A percentile compares a stretch with the other conserved stretches of the same genome.
Evolutionary conservation across 2,329 filamentous ascomycete species (phyloP).

Genomic region (Xenoacremonium recifei): DNA sequence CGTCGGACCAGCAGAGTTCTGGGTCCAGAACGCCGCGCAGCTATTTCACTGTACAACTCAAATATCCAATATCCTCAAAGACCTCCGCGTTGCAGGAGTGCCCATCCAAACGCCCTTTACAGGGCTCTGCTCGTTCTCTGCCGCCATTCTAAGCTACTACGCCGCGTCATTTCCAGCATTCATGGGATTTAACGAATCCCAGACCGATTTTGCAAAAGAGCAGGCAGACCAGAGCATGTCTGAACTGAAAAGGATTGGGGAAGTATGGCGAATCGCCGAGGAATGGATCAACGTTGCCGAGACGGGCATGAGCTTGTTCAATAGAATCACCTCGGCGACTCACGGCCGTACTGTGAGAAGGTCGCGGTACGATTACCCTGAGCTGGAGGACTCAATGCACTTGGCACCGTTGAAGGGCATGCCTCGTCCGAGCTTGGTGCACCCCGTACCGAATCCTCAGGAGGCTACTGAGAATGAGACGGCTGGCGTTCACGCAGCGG

Average conservation of each 20-base stretch:
- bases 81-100: slow-evolving; percentile 18
- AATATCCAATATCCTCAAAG: slow-evolving; percentile 18
- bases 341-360: slow-evolving; percentile 8
- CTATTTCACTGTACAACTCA: slow-evolving; percentile 20
- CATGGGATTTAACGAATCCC: slow-evolving; percentile 11
- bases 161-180: slow-evolving; percentile 19
- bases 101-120: slow-evolving; percentile 22
- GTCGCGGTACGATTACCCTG: slow-evolving; percentile 23
- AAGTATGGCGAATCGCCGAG: slow-evolving; percentile 20
- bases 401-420: slow-evolving; percentile 22
- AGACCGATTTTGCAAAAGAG: slow-evolving; percentile 6
- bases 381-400: slow-evolving; percentile 23
- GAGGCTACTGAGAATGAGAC: neutral
- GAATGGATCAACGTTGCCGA: slow-evolving; percentile 25
- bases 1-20: slow-evolving; percentile 16
- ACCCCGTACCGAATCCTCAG: neutral
- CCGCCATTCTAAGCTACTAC: slow-evolving; percentile 16
- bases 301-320: slow-evolving; percentile 18
- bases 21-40: slow-evolving; percentile 14
- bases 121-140: slow-evolving; percentile 18
- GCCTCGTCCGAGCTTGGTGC: slow-evolving; percentile 14
- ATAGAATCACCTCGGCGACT: slow-evolving; percentile 3
- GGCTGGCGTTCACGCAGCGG: no score
- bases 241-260: slow-evolving; percentile 11
- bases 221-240: slow-evolving; percentile 16